Evolutionary conservation across 345 rosid genomes (phyloP), one percentile per base, ranked within the genome.

Genomic region (Gossypium anomalum): DNA sequence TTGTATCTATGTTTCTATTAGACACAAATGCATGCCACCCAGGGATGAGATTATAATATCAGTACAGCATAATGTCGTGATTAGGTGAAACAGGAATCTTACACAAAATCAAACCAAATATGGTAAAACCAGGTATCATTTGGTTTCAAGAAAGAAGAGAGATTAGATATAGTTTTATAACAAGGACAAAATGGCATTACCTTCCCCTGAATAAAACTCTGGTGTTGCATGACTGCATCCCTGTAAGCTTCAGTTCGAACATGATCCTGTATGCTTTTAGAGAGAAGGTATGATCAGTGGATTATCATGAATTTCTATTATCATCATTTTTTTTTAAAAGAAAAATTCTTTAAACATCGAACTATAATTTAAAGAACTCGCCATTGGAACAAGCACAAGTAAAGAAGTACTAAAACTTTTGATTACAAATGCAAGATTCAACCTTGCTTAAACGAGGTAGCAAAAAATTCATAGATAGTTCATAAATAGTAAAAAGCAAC

Each of bases 331-430:
- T 45, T 10, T 5, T 4, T 45, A 45, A 45, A 45, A 12, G 49
- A 8, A 45, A 45, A 45, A 45, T 45, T 45, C 2, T 9, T 12
- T 12, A 45, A 45, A 8, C 49, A 45, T 5, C 41, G 7, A 34
- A 34, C 41, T 34, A 34, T 34, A 34, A 34, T 34, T 34, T 34
- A 34, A 34, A 34, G 41, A 34, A 34, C 41, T 6, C 7, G 41
- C 41, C 41, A 5, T 34, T 45, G 84, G 98, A 94, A 80, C 91
- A 92, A 94, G 47, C 94, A 92, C 86, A 85, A 93, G 95, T 92
- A 71, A 86, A 43, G 44, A 71, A 80, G 20, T 72, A 49, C 7
- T 34, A 34, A 34, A 34, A 34, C 66, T 75, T 62, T 9, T 73
- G 25, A 49, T 43, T 43, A 45, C 49, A 45, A 45, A 45, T 45